Conservation (phyloP, 306 rosid genomes). For the Lathyrus oleraceus region DNA sequence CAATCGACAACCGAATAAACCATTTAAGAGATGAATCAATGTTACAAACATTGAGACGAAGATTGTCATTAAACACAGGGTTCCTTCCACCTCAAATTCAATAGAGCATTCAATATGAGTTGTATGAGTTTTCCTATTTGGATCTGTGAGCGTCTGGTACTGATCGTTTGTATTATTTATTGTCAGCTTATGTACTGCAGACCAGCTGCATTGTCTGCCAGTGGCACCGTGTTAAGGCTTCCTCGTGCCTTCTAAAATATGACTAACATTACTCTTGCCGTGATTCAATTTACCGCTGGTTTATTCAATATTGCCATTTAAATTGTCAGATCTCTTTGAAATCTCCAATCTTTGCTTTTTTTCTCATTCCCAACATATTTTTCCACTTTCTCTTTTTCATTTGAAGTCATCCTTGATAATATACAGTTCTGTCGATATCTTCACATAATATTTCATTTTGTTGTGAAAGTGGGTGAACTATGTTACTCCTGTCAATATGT, state of each 20-base stretch:
- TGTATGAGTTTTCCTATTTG: constrained; percentile 61
- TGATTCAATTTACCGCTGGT: constrained; percentile 43
- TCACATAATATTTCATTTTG: constrained; percentile 40
- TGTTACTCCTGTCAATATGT: constrained; percentile 39
- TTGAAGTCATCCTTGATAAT: constrained; percentile 96
- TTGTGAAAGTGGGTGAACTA: constrained; percentile 36
- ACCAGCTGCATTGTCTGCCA: constrained; percentile 93
- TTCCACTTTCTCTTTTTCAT: constrained; percentile 85
- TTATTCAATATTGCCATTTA: constrained; percentile 47
- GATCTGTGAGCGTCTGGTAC: constrained; percentile 85
- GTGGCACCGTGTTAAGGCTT: constrained; percentile 58
- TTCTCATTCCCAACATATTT: constrained; percentile 66
- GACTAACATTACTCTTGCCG: constrained; percentile 67
- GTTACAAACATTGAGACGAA: no score
- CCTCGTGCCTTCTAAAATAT: constrained; percentile 74
- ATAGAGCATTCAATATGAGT: constrained; percentile 95
- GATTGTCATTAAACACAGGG: no score
- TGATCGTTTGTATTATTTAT: no score
- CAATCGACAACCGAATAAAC: no score
- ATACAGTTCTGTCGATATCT: constrained; percentile 63
- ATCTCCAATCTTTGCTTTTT: constrained; percentile 75
- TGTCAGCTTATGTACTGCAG: constrained; percentile 57
- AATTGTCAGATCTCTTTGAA: constrained; percentile 41
- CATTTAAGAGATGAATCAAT: no score
- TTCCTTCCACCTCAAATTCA: constrained; percentile 99